Percentiles rank a stretch among this genome's conserved stretches.
These are phyloP conservation scores for Cutaneotrichosporon dermatis DNA, from an alignment of 1,284 basidiomycete species.

Conservation along the genomic window DNA sequence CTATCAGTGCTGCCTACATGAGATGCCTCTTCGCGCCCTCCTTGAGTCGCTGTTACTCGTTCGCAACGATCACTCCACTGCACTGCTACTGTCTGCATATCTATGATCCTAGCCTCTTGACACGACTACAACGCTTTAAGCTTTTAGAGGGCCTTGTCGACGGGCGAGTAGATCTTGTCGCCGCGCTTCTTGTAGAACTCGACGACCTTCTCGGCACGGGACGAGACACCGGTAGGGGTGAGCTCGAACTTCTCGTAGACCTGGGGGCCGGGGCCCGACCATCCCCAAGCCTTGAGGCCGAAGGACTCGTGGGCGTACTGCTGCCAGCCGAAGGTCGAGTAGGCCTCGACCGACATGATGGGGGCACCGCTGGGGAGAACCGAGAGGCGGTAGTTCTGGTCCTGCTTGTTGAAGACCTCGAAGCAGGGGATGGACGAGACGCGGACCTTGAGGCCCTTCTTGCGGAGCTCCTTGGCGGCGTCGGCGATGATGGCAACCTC, in stretches of 20 bases:
- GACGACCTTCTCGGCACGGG: slow-evolving; percentile 76
- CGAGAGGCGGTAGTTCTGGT: slow-evolving; percentile 70
- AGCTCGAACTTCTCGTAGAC: slow-evolving; percentile 69
- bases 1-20: too few relatives aligned
- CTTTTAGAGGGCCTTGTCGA: slow-evolving; percentile 53
- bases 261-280: slow-evolving; percentile 82
- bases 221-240: slow-evolving; percentile 68
- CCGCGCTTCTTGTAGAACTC: slow-evolving; percentile 81
- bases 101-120: background rate
- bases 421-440: slow-evolving; percentile 86
- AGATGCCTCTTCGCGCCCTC: too few relatives aligned
- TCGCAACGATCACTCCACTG: too few relatives aligned
- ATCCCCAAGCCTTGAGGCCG: slow-evolving; percentile 75
- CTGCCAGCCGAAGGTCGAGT: slow-evolving; percentile 70
- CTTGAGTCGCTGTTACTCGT: too few relatives aligned
- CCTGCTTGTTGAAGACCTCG: slow-evolving; percentile 78
- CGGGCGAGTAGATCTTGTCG: slow-evolving; percentile 67
- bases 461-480: slow-evolving; percentile 71
- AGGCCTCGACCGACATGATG: slow-evolving; percentile 84
- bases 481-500: slow-evolving; percentile 74
- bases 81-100: background rate
- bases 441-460: slow-evolving; percentile 72
- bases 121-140: background rate
- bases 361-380: slow-evolving; percentile 85
- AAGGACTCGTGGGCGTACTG: slow-evolving; percentile 86